These are phyloP conservation scores for Ceratocystis albifundus DNA, from an alignment of 2,329 filamentous ascomycete species.

Conservation along the genomic window DNA sequence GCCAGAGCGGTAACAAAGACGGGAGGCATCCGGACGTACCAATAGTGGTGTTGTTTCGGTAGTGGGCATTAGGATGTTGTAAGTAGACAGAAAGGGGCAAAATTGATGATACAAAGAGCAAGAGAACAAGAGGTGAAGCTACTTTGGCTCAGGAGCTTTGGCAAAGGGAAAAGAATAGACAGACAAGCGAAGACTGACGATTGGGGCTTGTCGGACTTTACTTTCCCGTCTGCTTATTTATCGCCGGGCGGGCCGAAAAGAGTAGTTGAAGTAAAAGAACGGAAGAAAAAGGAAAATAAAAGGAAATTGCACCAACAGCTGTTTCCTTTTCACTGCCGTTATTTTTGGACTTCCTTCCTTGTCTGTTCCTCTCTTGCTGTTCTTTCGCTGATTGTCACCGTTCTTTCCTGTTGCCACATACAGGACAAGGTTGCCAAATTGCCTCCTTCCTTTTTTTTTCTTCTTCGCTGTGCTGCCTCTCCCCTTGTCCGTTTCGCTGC, in stretches of 20 bases:
- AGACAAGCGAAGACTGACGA: not conserved
- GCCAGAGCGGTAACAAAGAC: not conserved
- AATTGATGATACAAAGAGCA: not conserved
- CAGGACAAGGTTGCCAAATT: not conserved
- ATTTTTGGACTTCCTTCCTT: not conserved
- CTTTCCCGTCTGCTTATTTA: not conserved
- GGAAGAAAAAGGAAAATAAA: not conserved
- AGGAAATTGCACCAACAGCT: not conserved
- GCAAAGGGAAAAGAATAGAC: not conserved
- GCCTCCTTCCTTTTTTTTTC: not conserved
- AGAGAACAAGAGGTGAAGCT: not conserved
- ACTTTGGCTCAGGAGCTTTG: not conserved
- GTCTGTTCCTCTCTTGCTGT: not conserved
- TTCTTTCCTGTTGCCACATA: not conserved
- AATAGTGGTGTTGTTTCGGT: conserved; percentile 6
- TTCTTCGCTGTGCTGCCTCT: not conserved
- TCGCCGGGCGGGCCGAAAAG: not conserved
- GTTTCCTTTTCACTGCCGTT: not conserved
- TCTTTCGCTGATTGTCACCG: not conserved
- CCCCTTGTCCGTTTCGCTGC: not conserved
- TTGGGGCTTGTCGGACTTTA: not conserved
- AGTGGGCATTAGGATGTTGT: not conserved
- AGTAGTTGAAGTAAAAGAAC: not conserved
- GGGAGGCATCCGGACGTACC: not conserved
- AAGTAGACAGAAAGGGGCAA: not conserved